phyloP scores from a whole-genome alignment of 1,284 basidiomycete genomes.

The Abortiporus biennis region DNA sequence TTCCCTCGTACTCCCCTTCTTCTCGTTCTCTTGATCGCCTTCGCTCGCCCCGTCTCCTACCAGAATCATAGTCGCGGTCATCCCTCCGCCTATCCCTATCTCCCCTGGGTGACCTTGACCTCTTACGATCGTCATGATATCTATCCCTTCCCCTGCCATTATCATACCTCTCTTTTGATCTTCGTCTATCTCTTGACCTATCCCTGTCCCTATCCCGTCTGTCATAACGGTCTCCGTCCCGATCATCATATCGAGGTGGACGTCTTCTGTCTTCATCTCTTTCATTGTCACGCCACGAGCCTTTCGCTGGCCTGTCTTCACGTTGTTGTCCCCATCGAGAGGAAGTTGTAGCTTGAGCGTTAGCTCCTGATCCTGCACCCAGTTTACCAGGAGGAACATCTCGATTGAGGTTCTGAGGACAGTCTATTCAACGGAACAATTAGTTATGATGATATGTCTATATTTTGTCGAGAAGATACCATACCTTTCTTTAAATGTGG shows the following conservation, averaged over 20 bases:
- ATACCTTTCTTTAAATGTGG: slow-evolving; percentile 84
- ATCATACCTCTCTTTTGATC: slow-evolving; percentile 11
- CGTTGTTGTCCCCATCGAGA: slow-evolving; percentile 32
- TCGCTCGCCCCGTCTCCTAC: slow-evolving; percentile 25
- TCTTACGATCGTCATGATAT: slow-evolving; percentile 10
- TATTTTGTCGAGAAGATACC: slow-evolving; percentile 72
- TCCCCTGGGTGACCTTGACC: too few species aligned
- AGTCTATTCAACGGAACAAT: too few species aligned
- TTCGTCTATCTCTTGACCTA: slow-evolving; percentile 12
- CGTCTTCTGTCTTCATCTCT: slow-evolving; percentile 20
- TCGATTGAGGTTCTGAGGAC: too few species aligned
- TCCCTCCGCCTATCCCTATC: slow-evolving; percentile 8
- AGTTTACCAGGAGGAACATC: too few species aligned
- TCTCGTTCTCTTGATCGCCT: slow-evolving; percentile 40
- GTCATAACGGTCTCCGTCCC: slow-evolving; percentile 16
- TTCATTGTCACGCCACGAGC: slow-evolving; percentile 39
- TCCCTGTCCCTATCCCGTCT: slow-evolving; percentile 20
- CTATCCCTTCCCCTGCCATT: slow-evolving; percentile 10
- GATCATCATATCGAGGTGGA: too few species aligned
- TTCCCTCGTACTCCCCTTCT: slow-evolving; percentile 18
- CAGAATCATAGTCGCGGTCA: slow-evolving; percentile 2
- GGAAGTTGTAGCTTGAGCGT: slow-evolving; percentile 39
- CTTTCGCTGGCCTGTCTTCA: slow-evolving; percentile 27
- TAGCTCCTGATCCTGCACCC: slow-evolving; percentile 36
- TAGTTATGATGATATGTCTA: slow-evolving; percentile 39